phyloP scores from a whole-genome alignment of 495 filamentous ascomycete genomes.

The Aspergillus wentii region DNA sequence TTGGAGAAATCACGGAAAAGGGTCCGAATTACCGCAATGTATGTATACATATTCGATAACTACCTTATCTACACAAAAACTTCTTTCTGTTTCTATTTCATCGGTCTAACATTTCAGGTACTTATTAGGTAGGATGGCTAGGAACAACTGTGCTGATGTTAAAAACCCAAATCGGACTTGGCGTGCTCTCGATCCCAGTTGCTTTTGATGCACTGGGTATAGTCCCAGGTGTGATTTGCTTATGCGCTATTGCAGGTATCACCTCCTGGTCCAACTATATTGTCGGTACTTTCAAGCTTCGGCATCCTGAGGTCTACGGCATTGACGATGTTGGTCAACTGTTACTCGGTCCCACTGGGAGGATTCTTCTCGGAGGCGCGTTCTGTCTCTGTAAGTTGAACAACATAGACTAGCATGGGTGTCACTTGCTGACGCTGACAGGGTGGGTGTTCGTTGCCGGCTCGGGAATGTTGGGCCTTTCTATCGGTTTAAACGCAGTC shows the following conservation, averaged over 20 bases:
- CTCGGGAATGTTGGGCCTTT: constrained; percentile 60
- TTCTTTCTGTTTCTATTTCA: no score
- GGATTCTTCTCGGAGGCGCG: constrained; percentile 53
- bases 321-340: constrained; percentile 65
- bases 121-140: constrained; percentile 33
- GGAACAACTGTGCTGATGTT: constrained; percentile 34
- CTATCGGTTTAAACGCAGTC: constrained; percentile 63
- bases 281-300: constrained; percentile 65
- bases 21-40: neutral
- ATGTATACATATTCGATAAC: no score
- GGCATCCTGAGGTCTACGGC: constrained; percentile 58
- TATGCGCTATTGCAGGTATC: constrained; percentile 51
- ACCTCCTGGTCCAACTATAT: constrained; percentile 72
- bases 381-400: constrained; percentile 36
- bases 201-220: constrained; percentile 60
- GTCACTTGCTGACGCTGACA: constrained; percentile 42
- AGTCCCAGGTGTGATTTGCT: constrained; percentile 46
- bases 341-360: constrained; percentile 56
- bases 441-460: constrained; percentile 36
- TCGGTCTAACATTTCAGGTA: no score
- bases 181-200: constrained; percentile 55
- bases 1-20: neutral
- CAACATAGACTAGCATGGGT: no score
- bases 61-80: no score
- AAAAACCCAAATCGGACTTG: constrained; percentile 52